A percentile compares a stretch with the other conserved stretches of the same genome.
Evolutionary conservation across 2,329 filamentous ascomycete genomes (phyloP).

Genomic region (Calcarisporium arbuscula): DNA sequence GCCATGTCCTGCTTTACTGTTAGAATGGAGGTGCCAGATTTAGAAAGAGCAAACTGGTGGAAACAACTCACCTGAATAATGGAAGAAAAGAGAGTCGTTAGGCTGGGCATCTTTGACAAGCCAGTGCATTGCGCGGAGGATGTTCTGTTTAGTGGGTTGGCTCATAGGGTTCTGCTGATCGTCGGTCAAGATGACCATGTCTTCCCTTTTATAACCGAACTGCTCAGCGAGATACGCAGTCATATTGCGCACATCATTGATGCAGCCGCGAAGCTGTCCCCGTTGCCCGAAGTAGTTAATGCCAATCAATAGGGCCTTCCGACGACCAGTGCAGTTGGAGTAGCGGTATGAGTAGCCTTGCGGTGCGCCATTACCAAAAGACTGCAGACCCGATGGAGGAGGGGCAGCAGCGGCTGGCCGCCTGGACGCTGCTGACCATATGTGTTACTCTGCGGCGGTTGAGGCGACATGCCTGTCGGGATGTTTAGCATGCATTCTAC

Average conservation of each 20-base stretch:
- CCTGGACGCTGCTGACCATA: slow-evolving; percentile 12
- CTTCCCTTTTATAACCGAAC: slow-evolving; percentile 88
- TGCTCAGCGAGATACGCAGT: slow-evolving; percentile 81
- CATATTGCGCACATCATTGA: slow-evolving; percentile 98
- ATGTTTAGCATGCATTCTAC: slow-evolving; percentile 6
- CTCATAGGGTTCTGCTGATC: slow-evolving; percentile 97
- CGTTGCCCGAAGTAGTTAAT: slow-evolving; percentile 96
- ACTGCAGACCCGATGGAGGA: slow-evolving; percentile 60
- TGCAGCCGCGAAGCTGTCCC: slow-evolving; percentile 85
- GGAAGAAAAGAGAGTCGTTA: slow-evolving; percentile 95
- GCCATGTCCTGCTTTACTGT: slow-evolving; percentile 59
- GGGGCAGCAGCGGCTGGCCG: slow-evolving; percentile 44
- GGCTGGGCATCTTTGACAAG: slow-evolving; percentile 86
- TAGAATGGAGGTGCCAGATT: too few species aligned
- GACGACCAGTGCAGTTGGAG: slow-evolving; percentile 79
- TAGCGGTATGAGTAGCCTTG: slow-evolving; percentile 81
- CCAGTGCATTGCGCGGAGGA: slow-evolving; percentile 95
- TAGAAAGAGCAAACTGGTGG: background rate
- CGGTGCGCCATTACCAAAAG: slow-evolving; percentile 76
- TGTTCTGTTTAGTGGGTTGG: slow-evolving; percentile 93
- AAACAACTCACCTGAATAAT: slow-evolving; percentile 94
- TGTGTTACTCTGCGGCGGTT: slow-evolving; percentile 9
- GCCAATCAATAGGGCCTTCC: slow-evolving; percentile 86
- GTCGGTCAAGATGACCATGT: slow-evolving; percentile 95
- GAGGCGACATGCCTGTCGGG: slow-evolving; percentile 14